A percentile compares a stretch with the other conserved stretches of the same genome.
Conservation (phyloP, 1,284 basidiomycete species). For the Stygiomarasmius scandens region DNA sequence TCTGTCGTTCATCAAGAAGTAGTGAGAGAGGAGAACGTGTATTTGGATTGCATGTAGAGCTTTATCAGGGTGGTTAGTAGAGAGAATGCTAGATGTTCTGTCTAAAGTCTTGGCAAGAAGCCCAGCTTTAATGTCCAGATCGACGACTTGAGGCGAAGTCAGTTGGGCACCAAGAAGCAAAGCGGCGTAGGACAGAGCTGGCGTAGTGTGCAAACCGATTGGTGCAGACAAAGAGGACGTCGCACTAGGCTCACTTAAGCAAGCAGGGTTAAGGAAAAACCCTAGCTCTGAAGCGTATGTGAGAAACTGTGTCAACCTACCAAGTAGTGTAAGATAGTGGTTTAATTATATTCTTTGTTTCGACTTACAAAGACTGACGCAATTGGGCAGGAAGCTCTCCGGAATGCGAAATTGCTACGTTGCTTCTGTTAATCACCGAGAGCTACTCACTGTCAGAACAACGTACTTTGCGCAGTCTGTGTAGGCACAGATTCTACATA, state of each 20-base stretch:
- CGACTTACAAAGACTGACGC: not conserved
- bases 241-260: not conserved
- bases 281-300: not conserved
- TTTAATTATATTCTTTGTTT: not conserved
- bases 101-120: constrained; percentile 20
- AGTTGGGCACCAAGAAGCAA: constrained; percentile 29
- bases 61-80: constrained; percentile 34
- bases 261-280: not conserved
- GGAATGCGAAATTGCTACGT: no score
- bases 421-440: not conserved
- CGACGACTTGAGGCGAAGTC: constrained; percentile 12
- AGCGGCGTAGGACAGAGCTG: constrained; percentile 23
- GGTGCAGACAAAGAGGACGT: not conserved
- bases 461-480: not conserved
- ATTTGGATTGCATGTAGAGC: constrained; percentile 47
- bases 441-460: not conserved
- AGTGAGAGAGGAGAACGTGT: constrained; percentile 47
- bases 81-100: constrained; percentile 29
- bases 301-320: not conserved
- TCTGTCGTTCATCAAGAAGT: constrained; percentile 43
- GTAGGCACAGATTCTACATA: not conserved
- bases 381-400: constrained; percentile 1
- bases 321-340: not conserved
- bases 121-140: constrained; percentile 6
- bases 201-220: constrained; percentile 20